phyloP scores from a whole-genome alignment of 164 flowering plant genomes.

The Dillenia turbinata region DNA sequence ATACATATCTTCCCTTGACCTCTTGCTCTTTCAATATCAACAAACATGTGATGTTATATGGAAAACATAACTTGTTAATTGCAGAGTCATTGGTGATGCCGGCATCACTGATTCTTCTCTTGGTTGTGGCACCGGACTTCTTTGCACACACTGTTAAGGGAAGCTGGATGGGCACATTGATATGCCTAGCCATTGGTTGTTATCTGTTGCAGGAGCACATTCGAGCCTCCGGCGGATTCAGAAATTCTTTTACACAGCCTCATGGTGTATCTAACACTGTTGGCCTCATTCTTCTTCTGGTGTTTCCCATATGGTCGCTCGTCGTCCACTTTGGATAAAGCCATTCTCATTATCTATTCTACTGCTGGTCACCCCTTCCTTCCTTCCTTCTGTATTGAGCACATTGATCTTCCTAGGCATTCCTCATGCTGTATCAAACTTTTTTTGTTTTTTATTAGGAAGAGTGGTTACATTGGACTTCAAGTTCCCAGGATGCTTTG shows the following conservation, averaged over 20 bases:
- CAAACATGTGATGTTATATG: not conserved
- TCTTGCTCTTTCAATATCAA: no score
- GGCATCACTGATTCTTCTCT: conserved; percentile 70
- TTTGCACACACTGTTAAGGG: conserved; percentile 49
- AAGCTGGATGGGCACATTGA: conserved; percentile 44
- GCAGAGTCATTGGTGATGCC: conserved; percentile 93
- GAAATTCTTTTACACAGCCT: conserved; percentile 70
- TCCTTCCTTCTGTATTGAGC: no score
- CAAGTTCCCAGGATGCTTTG: no score
- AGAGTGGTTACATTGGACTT: no score
- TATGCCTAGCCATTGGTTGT: conserved; percentile 68
- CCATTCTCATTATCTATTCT: not conserved
- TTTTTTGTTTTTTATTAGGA: no score
- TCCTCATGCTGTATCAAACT: no score
- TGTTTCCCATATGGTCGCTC: conserved; percentile 76
- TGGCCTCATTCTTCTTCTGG: conserved; percentile 67
- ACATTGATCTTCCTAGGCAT: no score
- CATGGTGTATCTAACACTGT: conserved; percentile 81
- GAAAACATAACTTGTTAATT: not conserved
- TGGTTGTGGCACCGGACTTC: conserved; percentile 76
- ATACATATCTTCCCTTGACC: no score
- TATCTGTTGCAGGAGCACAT: conserved; percentile 94
- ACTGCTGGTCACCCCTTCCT: no score
- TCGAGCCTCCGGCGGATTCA: conserved; percentile 83
- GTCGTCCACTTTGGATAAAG: conserved; percentile 35